Base-by-base conservation (phyloP, 441 rosid genomes). In the Kokia cookei region DNA sequence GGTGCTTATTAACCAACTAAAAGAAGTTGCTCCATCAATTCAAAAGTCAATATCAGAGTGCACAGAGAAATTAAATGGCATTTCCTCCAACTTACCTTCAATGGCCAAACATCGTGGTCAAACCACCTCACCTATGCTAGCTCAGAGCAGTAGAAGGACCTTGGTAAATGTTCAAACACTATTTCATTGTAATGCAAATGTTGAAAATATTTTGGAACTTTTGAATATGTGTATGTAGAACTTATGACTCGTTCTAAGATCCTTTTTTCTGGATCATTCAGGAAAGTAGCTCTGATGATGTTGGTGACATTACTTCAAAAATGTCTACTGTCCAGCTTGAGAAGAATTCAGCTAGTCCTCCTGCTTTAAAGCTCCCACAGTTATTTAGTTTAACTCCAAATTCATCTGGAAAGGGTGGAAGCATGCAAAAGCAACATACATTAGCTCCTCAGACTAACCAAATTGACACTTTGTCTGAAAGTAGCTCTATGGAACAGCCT, bases 1-100 rank as follows among this genome's bases (percentile, higher is more conserved):
- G 99, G 99, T 92, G 83, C 98, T 94, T 71, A 90, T 92, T 77
- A 91, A 96, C 78, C 98, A 96, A 81, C 85, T 96, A 55, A 94
- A 92, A 86, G 97, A 96, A 75, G 98, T 91, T 79, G 88, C 91
- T 78, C 99, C 98, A 64, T 79, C 97, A 71, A 90, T 94, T 77
- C 96, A 96, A 77, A 86, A 85, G 63, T 96, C 99, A 63, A 94
- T 96, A 84, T 78, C 90, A 32, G 98, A 91, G 43, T 92, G 93
- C 77, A 87, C 91, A 26, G 97, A 91, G 86, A 86, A 86, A 82
- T 93, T 96, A 65, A 89, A 86, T 82, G 79, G 80, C 74, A 83
- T 91, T 80, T 88, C 98, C 76, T 87, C 96, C 65, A 87, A 78
- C 78, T 75, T 92, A 77, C 97, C 96, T 75, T 82, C 92, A 51